Conservation (phyloP, 2,329 filamentous ascomycete genomes). For the Gremmenia infestans region DNA sequence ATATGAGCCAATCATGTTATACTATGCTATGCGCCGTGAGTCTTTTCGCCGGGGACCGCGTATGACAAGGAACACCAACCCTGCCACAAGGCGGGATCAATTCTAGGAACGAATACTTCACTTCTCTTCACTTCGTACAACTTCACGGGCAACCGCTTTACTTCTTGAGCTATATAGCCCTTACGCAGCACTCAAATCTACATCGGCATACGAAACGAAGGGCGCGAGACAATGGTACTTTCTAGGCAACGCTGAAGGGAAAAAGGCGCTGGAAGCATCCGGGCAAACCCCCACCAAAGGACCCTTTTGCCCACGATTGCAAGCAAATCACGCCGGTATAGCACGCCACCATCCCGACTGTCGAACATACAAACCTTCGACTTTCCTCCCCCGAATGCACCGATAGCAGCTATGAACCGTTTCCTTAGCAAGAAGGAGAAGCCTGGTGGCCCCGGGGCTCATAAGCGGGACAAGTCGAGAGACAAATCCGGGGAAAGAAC, state of each 20-base stretch:
- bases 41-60: background rate
- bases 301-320: background rate
- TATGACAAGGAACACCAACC: background rate
- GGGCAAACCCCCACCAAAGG: too few species aligned
- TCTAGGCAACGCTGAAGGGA: slow-evolving; percentile 10
- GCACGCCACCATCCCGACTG: background rate
- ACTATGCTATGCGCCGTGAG: background rate
- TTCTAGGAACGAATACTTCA: background rate
- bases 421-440: slow-evolving; percentile 69
- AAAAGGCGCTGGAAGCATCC: background rate
- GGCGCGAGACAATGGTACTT: slow-evolving; percentile 10
- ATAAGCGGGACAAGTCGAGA: slow-evolving; percentile 51
- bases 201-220: background rate
- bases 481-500: slow-evolving; percentile 37
- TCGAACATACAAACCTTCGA: background rate
- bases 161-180: background rate
- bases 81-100: background rate
- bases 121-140: background rate
- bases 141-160: background rate
- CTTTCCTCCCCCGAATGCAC: background rate
- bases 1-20: background rate
- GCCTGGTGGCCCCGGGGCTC: slow-evolving; percentile 37
- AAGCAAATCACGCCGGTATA: background rate
- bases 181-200: background rate
- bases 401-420: slow-evolving; percentile 46